Evolutionary conservation across 108 stramenopile genomes (phyloP).

Genomic region (Mediolabrus comicus): DNA sequence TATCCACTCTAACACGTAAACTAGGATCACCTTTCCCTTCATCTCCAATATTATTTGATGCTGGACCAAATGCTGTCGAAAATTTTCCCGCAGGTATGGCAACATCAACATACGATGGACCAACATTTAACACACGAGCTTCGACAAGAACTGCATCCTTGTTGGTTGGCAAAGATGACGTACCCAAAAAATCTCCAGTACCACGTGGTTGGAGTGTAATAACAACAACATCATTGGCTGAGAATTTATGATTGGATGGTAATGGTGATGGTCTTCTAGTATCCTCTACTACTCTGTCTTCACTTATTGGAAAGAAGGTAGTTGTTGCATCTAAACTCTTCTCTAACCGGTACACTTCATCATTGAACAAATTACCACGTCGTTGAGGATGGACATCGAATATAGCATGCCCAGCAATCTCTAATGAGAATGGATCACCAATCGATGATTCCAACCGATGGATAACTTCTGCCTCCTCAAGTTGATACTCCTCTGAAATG

Average conservation of each 20-base stretch:
- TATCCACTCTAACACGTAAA: conserved; percentile 71
- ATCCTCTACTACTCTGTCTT: background rate
- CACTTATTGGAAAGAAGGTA: conserved; percentile 17
- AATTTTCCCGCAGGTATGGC: conserved; percentile 69
- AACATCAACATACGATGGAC: conserved; percentile 79
- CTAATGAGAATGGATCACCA: conserved; percentile 67
- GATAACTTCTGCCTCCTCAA: conserved; percentile 82
- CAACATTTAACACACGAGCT: conserved; percentile 68
- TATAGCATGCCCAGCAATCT: conserved; percentile 67
- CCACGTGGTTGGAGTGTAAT: conserved; percentile 79
- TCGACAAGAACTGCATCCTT: conserved; percentile 61
- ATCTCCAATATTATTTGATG: conserved; percentile 69
- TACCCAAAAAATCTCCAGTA: conserved; percentile 75
- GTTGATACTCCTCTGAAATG: conserved; percentile 69
- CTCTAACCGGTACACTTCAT: conserved; percentile 81
- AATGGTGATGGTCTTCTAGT: conserved; percentile 24
- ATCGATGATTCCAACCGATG: conserved; percentile 66
- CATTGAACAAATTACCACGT: conserved; percentile 79
- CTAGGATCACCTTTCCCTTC: conserved; percentile 54
- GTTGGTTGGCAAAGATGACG: conserved; percentile 52
- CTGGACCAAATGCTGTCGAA: conserved; percentile 71
- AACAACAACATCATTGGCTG: conserved; percentile 80
- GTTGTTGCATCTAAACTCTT: conserved; percentile 79
- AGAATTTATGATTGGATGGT: conserved; percentile 79
- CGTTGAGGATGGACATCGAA: conserved; percentile 76